Base-by-base conservation (phyloP, 441 rosid genomes). In the Erysimum cheiri region DNA sequence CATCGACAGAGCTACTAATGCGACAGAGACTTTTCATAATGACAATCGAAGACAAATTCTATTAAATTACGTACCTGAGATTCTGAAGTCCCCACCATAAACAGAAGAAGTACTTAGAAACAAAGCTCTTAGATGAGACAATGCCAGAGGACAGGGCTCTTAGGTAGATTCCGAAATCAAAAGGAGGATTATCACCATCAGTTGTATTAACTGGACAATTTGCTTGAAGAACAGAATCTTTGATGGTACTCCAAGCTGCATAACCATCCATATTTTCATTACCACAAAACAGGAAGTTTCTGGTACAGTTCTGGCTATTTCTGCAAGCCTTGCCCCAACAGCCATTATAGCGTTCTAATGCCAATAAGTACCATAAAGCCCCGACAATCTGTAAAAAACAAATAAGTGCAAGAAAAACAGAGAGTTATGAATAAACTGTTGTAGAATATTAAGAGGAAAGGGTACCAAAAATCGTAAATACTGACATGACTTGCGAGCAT, bases 41-140 rank as follows among this genome's bases (percentile, higher is more conserved):
- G 29, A 26, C 22, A 15, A 64, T 3, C 13, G 24, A 22, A 44
- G 31, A 52, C 10, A 11, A 6, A n/a, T 12, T 4, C 48, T 64
- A 48, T 22, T 31, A 43, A 5, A 41, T 52, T 17, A 44, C 3
- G 10, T 64, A 95, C 99, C 99, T 95, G 70, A 95, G 84, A 80
- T 95, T 95, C 82, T 92, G 97, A 52, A 95, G 90, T 13, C 99
- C 99, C 99, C 98, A 95, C 99, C 99, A 95, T 65, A 95, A 80
- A 76, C 96, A 95, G 67, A 84, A 95, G 77, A 88, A 89, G 71
- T 84, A 95, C 56, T 95, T 95, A 0, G 97, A 49, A 37, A 92
- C 46, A 74, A 95, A 95, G 32, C 85, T 85, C 78, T 71, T 76
- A 29, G 92, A 85, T 37, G 97, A 83, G 65, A 86, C 90, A 73